Evolutionary conservation across 352 stramenopile genomes (phyloP).

Genomic region (Phytophthora parvispora): DNA sequence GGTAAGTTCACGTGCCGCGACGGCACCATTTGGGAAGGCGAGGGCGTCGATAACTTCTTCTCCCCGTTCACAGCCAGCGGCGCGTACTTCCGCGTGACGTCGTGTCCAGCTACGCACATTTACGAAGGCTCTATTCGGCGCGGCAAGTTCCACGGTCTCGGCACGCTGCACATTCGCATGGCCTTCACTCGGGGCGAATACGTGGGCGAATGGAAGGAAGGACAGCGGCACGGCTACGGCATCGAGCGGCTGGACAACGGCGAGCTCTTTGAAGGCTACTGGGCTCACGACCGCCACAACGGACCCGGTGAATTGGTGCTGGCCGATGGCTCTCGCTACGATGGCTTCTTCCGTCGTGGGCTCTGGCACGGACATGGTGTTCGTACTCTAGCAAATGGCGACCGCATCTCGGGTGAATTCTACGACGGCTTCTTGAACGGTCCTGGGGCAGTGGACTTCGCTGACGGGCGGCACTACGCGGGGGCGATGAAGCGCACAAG

Average conservation of each 20-base stretch:
- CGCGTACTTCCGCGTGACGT: conserved; percentile 64
- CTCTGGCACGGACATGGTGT: conserved; percentile 81
- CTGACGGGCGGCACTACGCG: conserved; percentile 74
- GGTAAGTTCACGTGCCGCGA: conserved; percentile 82
- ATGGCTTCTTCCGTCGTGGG: conserved; percentile 70
- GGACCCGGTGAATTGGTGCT: conserved; percentile 77
- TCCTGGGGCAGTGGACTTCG: conserved; percentile 68
- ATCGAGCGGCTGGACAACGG: conserved; percentile 83
- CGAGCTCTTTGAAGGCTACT: conserved; percentile 86
- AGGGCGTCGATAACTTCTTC: conserved; percentile 88
- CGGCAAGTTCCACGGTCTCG: conserved; percentile 81
- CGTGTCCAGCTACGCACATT: conserved; percentile 44
- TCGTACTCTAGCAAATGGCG: conserved; percentile 66
- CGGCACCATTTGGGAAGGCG: conserved; percentile 79
- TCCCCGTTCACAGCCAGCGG: conserved; percentile 77
- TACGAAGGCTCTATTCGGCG: conserved; percentile 66
- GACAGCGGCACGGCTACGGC: conserved; percentile 82
- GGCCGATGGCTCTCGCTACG: conserved; percentile 73
- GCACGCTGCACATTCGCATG: conserved; percentile 70
- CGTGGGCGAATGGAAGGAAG: conserved; percentile 86
- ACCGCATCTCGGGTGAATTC: conserved; percentile 72
- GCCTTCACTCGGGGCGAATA: conserved; percentile 77
- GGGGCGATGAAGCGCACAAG: conserved; percentile 69
- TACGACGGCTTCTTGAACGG: conserved; percentile 68
- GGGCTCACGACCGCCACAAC: conserved; percentile 72